Evolutionary conservation across 208 protist species (phyloP).

Genomic region (Wallacemonas sp.): DNA sequence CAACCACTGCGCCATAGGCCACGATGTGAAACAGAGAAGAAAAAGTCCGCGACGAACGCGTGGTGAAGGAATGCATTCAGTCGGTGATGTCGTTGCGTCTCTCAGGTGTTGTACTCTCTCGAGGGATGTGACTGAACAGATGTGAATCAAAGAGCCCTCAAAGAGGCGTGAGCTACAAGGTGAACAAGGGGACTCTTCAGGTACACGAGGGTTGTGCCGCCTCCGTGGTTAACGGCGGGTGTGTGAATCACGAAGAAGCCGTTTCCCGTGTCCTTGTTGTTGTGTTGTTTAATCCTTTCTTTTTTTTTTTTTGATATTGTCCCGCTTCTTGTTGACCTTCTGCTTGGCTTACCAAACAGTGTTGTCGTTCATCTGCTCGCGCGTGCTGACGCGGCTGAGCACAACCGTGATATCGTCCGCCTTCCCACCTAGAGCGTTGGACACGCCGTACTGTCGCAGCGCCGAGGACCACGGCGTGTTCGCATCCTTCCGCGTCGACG

Average conservation of each 20-base stretch:
- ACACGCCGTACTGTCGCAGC: slow-evolving; percentile 73
- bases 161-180: too few relatives aligned
- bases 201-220: neutral
- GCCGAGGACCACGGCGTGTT: slow-evolving; percentile 85
- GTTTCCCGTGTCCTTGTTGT: neutral
- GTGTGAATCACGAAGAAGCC: neutral
- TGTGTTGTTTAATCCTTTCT: neutral
- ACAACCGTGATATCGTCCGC: slow-evolving; percentile 90
- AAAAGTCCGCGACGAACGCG: too few relatives aligned
- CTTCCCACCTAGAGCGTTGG: slow-evolving; percentile 84
- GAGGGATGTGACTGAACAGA: too few relatives aligned
- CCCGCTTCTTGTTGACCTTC: neutral
- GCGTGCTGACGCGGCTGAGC: slow-evolving; percentile 79
- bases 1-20: too few relatives aligned
- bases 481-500: slow-evolving; percentile 53
- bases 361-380: slow-evolving; percentile 70
- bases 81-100: too few relatives aligned
- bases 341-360: slow-evolving; percentile 40
- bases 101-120: too few relatives aligned
- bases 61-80: too few relatives aligned
- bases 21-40: neutral
- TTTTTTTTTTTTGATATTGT: neutral
- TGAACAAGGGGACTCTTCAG: too few relatives aligned
- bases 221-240: neutral
- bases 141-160: too few relatives aligned